Evolutionary conservation across 805 yeast genomes (phyloP).

Genomic region (Komagataella kurtzmanii): DNA sequence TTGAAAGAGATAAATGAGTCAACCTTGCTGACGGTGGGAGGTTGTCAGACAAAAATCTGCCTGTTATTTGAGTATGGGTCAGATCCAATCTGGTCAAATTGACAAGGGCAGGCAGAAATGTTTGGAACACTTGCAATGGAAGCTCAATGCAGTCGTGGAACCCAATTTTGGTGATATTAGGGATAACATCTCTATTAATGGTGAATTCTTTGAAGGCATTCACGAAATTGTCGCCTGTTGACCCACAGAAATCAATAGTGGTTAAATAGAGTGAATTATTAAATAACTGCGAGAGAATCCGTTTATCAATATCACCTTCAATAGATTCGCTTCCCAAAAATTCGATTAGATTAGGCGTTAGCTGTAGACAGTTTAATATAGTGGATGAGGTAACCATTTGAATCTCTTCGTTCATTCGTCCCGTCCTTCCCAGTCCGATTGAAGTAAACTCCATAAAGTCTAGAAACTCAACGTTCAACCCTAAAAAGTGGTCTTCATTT

Average conservation of each 20-base stretch:
- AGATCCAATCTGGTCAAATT: slow-evolving; percentile 59
- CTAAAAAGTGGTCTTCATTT: slow-evolving; percentile 26
- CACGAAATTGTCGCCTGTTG: slow-evolving; percentile 52
- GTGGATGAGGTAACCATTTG: slow-evolving; percentile 79
- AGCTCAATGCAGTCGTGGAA: slow-evolving; percentile 84
- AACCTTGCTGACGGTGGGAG: slow-evolving; percentile 46
- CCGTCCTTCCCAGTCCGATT: slow-evolving; percentile 81
- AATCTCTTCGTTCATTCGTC: slow-evolving; percentile 80
- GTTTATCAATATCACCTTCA: slow-evolving; percentile 61
- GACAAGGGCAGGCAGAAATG: slow-evolving; percentile 41
- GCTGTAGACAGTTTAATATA: slow-evolving; percentile 42
- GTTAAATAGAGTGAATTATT: slow-evolving; percentile 40
- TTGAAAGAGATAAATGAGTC: slow-evolving; percentile 61
- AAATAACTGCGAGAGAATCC: slow-evolving; percentile 43
- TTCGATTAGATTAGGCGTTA: slow-evolving; percentile 60
- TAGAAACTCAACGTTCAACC: slow-evolving; percentile 55
- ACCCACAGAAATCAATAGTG: slow-evolving; percentile 82
- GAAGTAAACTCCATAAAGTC: slow-evolving; percentile 86
- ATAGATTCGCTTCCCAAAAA: slow-evolving; percentile 78
- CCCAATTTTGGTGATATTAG: slow-evolving; percentile 35
- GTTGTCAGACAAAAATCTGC: slow-evolving; percentile 35
- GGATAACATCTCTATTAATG: slow-evolving; percentile 11
- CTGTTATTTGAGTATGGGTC: slow-evolving; percentile 67
- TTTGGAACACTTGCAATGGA: slow-evolving; percentile 38
- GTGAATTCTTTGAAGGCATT: slow-evolving; percentile 35